phyloP scores from a whole-genome alignment of 371 early-diverging fungal genomes.

The Lichtheimia ramosa region DNA sequence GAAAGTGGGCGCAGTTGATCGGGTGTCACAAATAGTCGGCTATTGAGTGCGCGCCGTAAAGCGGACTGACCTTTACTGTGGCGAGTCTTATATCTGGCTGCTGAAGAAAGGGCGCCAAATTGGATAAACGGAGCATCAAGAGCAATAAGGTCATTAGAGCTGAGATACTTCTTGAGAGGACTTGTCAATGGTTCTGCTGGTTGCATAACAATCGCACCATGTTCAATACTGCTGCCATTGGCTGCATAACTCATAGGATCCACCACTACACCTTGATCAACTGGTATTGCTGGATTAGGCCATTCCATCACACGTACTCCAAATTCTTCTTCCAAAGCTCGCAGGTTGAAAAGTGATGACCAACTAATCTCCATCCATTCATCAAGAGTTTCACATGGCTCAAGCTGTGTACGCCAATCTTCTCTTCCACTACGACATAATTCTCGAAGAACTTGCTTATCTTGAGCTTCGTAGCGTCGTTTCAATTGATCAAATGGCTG shows the following conservation, averaged over 20 bases:
- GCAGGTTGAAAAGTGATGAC: constrained; percentile 22
- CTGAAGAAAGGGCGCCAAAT: constrained; percentile 42
- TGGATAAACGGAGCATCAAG: constrained; percentile 29
- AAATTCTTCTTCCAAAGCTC: constrained; percentile 22
- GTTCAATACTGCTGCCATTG: constrained; percentile 38
- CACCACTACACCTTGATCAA: constrained; percentile 27
- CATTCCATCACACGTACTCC: constrained; percentile 41
- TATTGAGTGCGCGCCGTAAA: constrained; percentile 30
- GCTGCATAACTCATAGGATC: constrained; percentile 40
- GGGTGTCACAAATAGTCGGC: constrained; percentile 32
- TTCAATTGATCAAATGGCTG: constrained; percentile 40
- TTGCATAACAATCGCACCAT: constrained; percentile 17
- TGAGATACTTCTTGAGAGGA: constrained; percentile 30
- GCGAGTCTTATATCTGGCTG: constrained; percentile 32
- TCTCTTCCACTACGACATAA: constrained; percentile 11
- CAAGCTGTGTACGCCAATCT: constrained; percentile 23
- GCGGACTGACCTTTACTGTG: constrained; percentile 20
- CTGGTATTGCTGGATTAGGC: not conserved
- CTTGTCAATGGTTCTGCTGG: constrained; percentile 16
- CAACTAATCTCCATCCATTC: constrained; percentile 32
- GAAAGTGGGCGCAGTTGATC: constrained; percentile 25
- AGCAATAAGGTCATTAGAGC: constrained; percentile 14
- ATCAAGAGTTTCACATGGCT: constrained; percentile 20
- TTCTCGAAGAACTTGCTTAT: constrained; percentile 19
- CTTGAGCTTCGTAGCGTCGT: constrained; percentile 36